These are phyloP conservation scores for Trichosporon asahii DNA, from an alignment of 1,284 basidiomycete genomes.

Conservation along the genomic window DNA sequence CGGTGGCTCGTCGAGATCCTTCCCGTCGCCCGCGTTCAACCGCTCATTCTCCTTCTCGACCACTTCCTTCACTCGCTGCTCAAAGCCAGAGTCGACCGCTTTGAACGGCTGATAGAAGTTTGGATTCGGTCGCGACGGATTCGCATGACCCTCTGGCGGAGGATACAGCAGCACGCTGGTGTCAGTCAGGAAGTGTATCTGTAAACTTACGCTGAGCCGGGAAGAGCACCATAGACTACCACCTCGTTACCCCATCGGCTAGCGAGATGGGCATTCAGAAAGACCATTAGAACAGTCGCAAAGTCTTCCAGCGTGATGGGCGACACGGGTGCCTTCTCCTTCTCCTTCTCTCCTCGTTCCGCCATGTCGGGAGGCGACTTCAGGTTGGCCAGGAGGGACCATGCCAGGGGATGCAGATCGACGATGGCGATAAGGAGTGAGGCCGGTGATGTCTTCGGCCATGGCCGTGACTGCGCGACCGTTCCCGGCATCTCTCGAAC, in stretches of 20 bases:
- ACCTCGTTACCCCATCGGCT: conserved; percentile 86
- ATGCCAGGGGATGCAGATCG: conserved; percentile 77
- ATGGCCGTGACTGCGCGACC: conserved; percentile 13
- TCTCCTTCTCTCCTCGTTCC: conserved; percentile 16
- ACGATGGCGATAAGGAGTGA: conserved; percentile 76
- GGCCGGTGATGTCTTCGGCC: conserved; percentile 42
- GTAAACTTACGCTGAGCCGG: conserved; percentile 60
- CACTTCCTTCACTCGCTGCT: conserved; percentile 63
- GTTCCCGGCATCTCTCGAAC: neutral
- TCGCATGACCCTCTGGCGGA: conserved; percentile 42
- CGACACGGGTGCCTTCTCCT: conserved; percentile 37
- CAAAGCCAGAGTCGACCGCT: conserved; percentile 60
- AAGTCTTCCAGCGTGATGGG: conserved; percentile 65
- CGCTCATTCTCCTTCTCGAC: conserved; percentile 63
- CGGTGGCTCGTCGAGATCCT: conserved; percentile 58
- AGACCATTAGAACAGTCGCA: conserved; percentile 76
- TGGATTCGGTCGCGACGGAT: conserved; percentile 57
- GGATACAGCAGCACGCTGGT: conserved; percentile 40
- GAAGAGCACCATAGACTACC: conserved; percentile 82
- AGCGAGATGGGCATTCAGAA: conserved; percentile 88
- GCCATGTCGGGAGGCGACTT: conserved; percentile 17
- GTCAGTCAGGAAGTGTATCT: neutral
- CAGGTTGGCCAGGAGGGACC: conserved; percentile 60
- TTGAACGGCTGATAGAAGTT: conserved; percentile 79
- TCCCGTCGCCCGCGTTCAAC: conserved; percentile 55